Evolutionary conservation across 305 asterid species (phyloP).

Genomic region (Fraxinus paxiana): DNA sequence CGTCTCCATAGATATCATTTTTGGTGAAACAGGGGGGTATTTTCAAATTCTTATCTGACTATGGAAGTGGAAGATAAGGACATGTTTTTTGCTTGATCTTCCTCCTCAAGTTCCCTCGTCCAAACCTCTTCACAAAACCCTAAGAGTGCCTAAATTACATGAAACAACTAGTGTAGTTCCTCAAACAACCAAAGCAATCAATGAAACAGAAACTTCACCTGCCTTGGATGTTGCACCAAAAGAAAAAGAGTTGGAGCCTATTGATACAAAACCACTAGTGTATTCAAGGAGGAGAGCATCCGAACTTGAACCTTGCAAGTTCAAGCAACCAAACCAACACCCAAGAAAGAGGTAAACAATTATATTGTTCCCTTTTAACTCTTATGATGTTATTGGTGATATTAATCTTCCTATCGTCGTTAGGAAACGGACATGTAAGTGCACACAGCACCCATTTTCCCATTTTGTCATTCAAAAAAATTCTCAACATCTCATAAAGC

Average conservation of each 20-base stretch:
- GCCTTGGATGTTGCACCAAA: not conserved
- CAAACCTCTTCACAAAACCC: not conserved
- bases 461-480: not conserved
- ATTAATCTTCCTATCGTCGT: not conserved
- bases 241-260: not conserved
- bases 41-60: not conserved
- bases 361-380: not conserved
- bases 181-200: not conserved
- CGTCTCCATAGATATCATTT: not conserved
- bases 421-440: not conserved
- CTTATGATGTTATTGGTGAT: not conserved
- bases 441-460: not conserved
- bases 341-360: not conserved
- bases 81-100: not conserved
- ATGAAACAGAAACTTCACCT: not conserved
- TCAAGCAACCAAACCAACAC: not conserved
- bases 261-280: not conserved
- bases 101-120: not conserved
- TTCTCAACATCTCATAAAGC: not conserved
- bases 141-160: not conserved
- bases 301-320: not conserved
- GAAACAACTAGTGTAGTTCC: not conserved
- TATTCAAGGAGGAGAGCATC: not conserved
- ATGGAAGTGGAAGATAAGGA: not conserved
- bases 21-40: not conserved